Percentiles rank a stretch among this genome's conserved stretches.
These are phyloP conservation scores for Hymenoscyphus occultus DNA, from an alignment of 2,329 filamentous ascomycete species.

Conservation along the genomic window DNA sequence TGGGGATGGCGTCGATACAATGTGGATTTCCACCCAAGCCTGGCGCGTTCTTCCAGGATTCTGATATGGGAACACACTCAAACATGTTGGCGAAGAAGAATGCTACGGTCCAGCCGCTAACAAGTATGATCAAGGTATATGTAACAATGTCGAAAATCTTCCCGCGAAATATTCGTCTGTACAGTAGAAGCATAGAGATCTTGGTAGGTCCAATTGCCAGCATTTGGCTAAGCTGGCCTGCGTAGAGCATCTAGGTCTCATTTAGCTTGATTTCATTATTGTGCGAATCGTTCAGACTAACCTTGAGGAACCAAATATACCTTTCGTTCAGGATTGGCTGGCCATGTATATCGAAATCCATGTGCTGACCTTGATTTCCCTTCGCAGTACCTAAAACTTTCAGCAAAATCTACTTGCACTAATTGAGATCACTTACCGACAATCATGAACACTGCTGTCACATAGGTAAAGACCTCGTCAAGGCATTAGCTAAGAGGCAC, in stretches of 20 bases:
- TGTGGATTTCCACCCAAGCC: background rate
- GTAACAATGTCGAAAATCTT: conserved; percentile 6
- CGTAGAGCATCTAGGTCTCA: conserved; percentile 3
- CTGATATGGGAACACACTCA: conserved; percentile 4
- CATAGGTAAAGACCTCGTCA: conserved; percentile 6
- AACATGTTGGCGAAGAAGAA: conserved; percentile 10
- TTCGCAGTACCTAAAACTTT: conserved; percentile 3
- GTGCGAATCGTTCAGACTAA: background rate
- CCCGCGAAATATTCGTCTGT: conserved; percentile 9
- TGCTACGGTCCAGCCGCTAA: conserved; percentile 2
- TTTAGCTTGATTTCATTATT: background rate
- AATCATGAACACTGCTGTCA: conserved; percentile 4
- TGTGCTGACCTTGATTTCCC: conserved; percentile 8
- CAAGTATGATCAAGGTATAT: conserved; percentile 6
- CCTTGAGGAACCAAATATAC: conserved; percentile 2
- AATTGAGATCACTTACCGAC: background rate
- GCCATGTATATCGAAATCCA: conserved; percentile 4
- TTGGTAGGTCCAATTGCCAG: conserved; percentile 11
- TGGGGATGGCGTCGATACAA: conserved; percentile 3
- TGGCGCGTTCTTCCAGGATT: background rate
- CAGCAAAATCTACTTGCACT: background rate
- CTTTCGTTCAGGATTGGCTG: background rate
- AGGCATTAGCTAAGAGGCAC: background rate
- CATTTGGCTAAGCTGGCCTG: conserved; percentile 3
- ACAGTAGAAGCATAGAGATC: conserved; percentile 7